Base-by-base conservation (phyloP, 371 early-diverging fungal genomes). In the Rhizopus microsporus region DNA sequence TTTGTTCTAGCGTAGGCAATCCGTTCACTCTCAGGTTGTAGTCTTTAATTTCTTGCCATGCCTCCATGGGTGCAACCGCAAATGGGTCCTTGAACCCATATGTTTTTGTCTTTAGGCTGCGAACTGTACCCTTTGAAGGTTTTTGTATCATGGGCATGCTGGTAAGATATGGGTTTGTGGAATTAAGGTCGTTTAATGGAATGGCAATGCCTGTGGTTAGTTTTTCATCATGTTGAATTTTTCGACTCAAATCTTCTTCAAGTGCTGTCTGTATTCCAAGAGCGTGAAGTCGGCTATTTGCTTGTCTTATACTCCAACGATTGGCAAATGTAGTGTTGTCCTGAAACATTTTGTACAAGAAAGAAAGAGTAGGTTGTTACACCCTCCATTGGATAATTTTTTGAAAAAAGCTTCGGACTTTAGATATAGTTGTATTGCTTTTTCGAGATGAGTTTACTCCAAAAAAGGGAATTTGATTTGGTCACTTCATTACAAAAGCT, bases 1-100 rank as follows among this genome's bases (percentile, higher is more conserved):
- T 65, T 65, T 80, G 77, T 59, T 80, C 80, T 29, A 80, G 42
- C n/a, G 80, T 80, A 0, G 80, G 80, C 35, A 80, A 32, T 1
- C 80, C 80, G 57, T 80, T 76, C 3, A 75, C 77, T 43, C 63
- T 57, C 29, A 80, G 54, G 57, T 80, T 76, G 50, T 80, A 75
- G 49, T 76, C 80, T 57, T 77, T 76, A 44, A 77, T 77, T 43
- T 74, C 73, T 55, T 76, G 74, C 80, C 80, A 80, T 15, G 80
- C 80, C 51, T 74, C 74, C 60, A 77, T 71, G 17, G 80, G 80
- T 8, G 73, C 72, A 7, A 62, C 64, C 5, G 72, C 72, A 63
- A 80, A 77, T 1, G 77, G 77, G 54, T 80, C 77, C 7, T 62
- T 51, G 32, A 66, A 74, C 0, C 73, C 76, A 45, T 72, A 71